These are phyloP conservation scores for Astragalus glycyphyllos DNA, from an alignment of 306 rosid species.

Conservation along the genomic window DNA sequence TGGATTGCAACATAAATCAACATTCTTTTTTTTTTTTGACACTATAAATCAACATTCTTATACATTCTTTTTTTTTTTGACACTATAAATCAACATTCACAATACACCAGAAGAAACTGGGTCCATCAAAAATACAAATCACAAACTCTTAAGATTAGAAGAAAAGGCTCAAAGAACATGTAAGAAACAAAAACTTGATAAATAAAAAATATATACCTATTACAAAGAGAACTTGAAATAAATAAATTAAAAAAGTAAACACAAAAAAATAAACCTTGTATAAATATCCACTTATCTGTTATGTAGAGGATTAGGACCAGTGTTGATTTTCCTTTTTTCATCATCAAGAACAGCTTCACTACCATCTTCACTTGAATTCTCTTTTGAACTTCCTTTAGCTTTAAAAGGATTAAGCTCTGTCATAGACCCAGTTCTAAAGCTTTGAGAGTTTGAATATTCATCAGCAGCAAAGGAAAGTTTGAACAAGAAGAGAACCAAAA, in stretches of 20 bases:
- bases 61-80: slow-evolving; percentile 18
- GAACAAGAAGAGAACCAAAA: slow-evolving; percentile 47
- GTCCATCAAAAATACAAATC: slow-evolving; percentile 30
- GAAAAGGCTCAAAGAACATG: background rate
- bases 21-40: slow-evolving; percentile 39
- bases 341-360: slow-evolving; percentile 48
- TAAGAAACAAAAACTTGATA: background rate
- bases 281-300: slow-evolving; percentile 56
- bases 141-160: slow-evolving; percentile 37
- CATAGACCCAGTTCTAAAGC: slow-evolving; percentile 44
- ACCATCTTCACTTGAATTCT: slow-evolving; percentile 40
- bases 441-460: slow-evolving; percentile 48
- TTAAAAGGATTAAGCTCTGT: slow-evolving; percentile 40
- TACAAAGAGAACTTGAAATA: slow-evolving; percentile 26
- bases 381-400: slow-evolving; percentile 32
- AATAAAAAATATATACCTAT: slow-evolving; percentile 13
- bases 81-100: too few species aligned
- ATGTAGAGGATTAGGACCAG: slow-evolving; percentile 84
- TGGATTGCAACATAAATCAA: slow-evolving; percentile 22
- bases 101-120: slow-evolving; percentile 39
- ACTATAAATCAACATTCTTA: too few species aligned
- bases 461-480: slow-evolving; percentile 40
- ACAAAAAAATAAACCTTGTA: background rate
- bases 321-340: slow-evolving; percentile 68
- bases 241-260: slow-evolving; percentile 1